Percentiles rank a stretch among this genome's conserved stretches.
phyloP scores from a whole-genome alignment of 2,329 filamentous ascomycete species.

The Colletotrichum brevisporum region DNA sequence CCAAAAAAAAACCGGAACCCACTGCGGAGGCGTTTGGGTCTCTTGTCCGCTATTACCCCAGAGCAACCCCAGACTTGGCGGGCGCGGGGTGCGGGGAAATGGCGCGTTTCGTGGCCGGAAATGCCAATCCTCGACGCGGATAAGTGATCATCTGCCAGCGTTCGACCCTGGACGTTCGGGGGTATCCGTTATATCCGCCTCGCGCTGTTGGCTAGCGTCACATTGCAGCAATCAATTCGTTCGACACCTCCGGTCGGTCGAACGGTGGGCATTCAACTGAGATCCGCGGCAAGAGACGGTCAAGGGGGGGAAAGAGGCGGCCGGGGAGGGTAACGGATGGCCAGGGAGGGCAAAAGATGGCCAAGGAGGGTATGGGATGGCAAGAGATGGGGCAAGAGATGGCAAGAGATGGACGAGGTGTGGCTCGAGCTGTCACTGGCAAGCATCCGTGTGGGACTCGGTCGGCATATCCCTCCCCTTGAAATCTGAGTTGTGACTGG shows the following conservation, averaged over 20 bases:
- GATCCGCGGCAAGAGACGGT: background rate
- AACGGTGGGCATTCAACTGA: background rate
- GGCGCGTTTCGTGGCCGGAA: conserved; percentile 2
- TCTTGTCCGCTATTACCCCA: background rate
- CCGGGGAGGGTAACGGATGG: background rate
- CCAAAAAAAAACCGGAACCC: background rate
- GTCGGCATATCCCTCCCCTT: no score
- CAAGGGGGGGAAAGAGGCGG: background rate
- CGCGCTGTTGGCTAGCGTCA: background rate
- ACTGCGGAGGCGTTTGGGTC: background rate
- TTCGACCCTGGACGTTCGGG: conserved; percentile 2
- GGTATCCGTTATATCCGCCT: conserved; percentile 6
- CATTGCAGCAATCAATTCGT: background rate
- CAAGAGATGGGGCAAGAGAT: background rate
- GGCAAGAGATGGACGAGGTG: background rate
- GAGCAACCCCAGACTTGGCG: conserved; percentile 14
- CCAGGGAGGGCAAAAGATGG: background rate
- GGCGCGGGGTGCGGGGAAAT: conserved; percentile 27
- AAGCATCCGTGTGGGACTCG: no score
- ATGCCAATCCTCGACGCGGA: background rate
- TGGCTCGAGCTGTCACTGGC: background rate
- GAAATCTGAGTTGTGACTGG: no score
- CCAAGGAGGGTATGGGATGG: no score
- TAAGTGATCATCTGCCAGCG: background rate
- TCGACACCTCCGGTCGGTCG: background rate